phyloP scores from a whole-genome alignment of 305 asterid species.

The Stenogyne calaminthoides region DNA sequence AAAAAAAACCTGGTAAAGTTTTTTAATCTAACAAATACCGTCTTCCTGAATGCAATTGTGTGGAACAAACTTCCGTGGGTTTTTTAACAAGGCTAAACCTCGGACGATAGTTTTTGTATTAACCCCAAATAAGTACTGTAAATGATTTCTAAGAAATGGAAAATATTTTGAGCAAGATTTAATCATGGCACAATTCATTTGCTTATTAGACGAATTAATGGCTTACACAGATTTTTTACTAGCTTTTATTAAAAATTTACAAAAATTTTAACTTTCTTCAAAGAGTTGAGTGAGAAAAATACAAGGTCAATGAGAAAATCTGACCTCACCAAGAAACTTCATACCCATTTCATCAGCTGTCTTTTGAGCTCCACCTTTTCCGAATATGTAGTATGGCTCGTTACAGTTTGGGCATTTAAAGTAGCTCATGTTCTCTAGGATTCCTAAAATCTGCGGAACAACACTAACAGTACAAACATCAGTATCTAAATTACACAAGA shows the following conservation, averaged over 20 bases:
- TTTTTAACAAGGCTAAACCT: neutral
- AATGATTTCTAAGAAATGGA: neutral
- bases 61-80: neutral
- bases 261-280: neutral
- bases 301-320: neutral
- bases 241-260: neutral
- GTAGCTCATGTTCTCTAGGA: constrained; percentile 96
- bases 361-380: constrained; percentile 82
- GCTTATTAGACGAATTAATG: neutral
- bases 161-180: neutral
- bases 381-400: constrained; percentile 78
- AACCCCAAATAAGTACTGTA: neutral
- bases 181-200: neutral
- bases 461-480: neutral
- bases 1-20: neutral
- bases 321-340: constrained; percentile 88
- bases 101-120: neutral
- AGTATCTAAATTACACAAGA: neutral
- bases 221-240: neutral
- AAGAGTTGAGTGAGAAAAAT: neutral
- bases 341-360: constrained; percentile 80
- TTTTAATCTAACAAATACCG: neutral
- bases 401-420: constrained; percentile 85
- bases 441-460: constrained; percentile 73
- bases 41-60: neutral